Percentiles rank a stretch among this genome's conserved stretches.
Evolutionary conservation across 192 early-diverging fungal species (phyloP).

Genomic region (Umbelopsis sp.): DNA sequence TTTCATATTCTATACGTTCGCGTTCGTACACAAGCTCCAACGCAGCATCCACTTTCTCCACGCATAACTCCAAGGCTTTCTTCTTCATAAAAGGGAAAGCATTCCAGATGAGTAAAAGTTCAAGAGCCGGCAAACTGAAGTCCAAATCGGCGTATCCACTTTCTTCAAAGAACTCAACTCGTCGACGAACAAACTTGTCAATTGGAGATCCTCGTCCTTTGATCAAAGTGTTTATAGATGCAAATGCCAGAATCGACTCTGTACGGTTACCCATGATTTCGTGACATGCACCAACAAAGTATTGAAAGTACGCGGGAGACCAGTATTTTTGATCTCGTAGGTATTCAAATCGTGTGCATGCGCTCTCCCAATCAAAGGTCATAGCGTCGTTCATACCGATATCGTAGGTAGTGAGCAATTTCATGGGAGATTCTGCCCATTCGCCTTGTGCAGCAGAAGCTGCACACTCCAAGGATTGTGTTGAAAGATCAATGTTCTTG

Average conservation of each 20-base stretch:
- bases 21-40: slow-evolving; percentile 36
- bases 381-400: slow-evolving; percentile 52
- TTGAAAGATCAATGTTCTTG: slow-evolving; percentile 35
- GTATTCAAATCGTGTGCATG: slow-evolving; percentile 41
- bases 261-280: slow-evolving; percentile 66
- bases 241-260: slow-evolving; percentile 74
- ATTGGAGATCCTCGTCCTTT: slow-evolving; percentile 46
- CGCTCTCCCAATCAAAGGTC: slow-evolving; percentile 47
- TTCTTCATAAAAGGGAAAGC: slow-evolving; percentile 50
- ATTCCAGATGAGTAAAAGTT: slow-evolving; percentile 54
- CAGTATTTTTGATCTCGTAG: slow-evolving; percentile 52
- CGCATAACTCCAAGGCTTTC: slow-evolving; percentile 22
- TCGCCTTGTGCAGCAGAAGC: slow-evolving; percentile 34
- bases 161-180: slow-evolving; percentile 47
- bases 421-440: slow-evolving; percentile 48
- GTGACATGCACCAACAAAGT: slow-evolving; percentile 51
- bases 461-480: slow-evolving; percentile 36
- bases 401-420: slow-evolving; percentile 52
- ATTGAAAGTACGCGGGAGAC: slow-evolving; percentile 55
- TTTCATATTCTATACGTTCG: slow-evolving; percentile 36
- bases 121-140: slow-evolving; percentile 50
- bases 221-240: slow-evolving; percentile 46
- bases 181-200: slow-evolving; percentile 53
- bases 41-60: slow-evolving; percentile 33
- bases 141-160: slow-evolving; percentile 45